phyloP scores from a whole-genome alignment of 2,329 filamentous ascomycete genomes.

The Aschersonia sp. region DNA sequence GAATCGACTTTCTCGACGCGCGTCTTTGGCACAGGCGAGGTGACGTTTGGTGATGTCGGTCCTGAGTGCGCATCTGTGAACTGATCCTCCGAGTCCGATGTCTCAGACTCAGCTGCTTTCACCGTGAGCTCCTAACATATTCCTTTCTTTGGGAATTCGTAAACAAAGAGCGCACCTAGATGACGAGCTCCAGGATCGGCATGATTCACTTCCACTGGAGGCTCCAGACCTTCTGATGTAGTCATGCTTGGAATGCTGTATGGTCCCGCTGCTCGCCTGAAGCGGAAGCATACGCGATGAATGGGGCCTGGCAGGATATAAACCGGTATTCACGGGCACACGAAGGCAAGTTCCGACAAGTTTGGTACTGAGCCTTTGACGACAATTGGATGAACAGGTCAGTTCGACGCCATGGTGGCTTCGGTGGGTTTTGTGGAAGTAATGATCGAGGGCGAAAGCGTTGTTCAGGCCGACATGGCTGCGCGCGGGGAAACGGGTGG shows the following conservation, averaged over 20 bases:
- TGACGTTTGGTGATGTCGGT: slow-evolving; percentile 24
- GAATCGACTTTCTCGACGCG: slow-evolving; percentile 44
- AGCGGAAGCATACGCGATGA: too few relatives aligned
- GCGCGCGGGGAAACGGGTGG: too few relatives aligned
- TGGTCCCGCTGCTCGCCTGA: too few relatives aligned
- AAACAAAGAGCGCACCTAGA: slow-evolving; percentile 26
- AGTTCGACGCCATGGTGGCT: not conserved
- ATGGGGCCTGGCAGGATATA: too few relatives aligned
- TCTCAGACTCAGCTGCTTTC: slow-evolving; percentile 20
- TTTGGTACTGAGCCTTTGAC: not conserved
- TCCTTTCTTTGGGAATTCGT: not conserved
- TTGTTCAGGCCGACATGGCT: not conserved
- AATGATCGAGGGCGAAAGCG: not conserved
- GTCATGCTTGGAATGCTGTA: slow-evolving; percentile 10
- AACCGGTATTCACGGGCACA: too few relatives aligned
- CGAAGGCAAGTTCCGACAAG: too few relatives aligned
- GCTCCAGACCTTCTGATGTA: slow-evolving; percentile 15
- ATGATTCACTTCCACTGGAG: slow-evolving; percentile 16
- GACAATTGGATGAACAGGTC: not conserved
- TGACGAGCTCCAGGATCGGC: slow-evolving; percentile 46
- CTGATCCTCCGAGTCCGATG: slow-evolving; percentile 54
- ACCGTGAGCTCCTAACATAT: slow-evolving; percentile 10
- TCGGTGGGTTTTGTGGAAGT: not conserved
- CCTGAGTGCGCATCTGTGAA: slow-evolving; percentile 52
- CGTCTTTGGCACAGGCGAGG: slow-evolving; percentile 42